These are phyloP conservation scores for Beauveria sp. DNA, from an alignment of 2,329 filamentous ascomycete genomes.

Conservation along the genomic window DNA sequence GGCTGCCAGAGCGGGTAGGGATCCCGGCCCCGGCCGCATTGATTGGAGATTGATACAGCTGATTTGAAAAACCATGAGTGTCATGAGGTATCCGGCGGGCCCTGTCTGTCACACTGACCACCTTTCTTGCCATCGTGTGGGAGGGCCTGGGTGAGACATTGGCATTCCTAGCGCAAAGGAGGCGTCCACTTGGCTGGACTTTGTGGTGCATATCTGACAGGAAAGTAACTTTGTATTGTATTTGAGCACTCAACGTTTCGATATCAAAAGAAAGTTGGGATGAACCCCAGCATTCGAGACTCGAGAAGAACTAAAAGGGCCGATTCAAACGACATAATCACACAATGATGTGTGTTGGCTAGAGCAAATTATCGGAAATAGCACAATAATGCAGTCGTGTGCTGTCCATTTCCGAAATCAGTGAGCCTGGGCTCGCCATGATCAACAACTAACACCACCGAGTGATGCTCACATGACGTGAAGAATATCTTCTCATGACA, in stretches of 20 bases:
- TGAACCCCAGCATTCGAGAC: background rate
- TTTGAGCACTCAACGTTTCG: background rate
- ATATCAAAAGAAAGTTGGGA: background rate
- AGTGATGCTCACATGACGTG: background rate
- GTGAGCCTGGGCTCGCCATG: background rate
- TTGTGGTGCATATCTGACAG: conserved; percentile 8
- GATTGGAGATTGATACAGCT: background rate
- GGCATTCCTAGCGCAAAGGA: conserved; percentile 10
- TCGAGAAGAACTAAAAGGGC: too few relatives aligned
- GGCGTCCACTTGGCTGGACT: background rate
- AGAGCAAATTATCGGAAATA: background rate
- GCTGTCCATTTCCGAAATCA: background rate
- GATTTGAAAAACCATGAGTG: background rate
- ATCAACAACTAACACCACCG: background rate
- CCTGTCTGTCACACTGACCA: conserved; percentile 7
- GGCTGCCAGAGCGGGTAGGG: background rate
- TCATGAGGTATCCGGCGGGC: conserved; percentile 4
- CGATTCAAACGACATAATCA: too few relatives aligned
- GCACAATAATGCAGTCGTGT: background rate
- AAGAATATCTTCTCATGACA: background rate
- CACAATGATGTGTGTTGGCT: too few relatives aligned
- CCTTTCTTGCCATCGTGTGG: background rate
- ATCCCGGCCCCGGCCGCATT: background rate
- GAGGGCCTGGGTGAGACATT: conserved; percentile 11
- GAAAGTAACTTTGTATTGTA: conserved; percentile 12